Evolutionary conservation across 1,284 basidiomycete species (phyloP), one percentile per base, ranked within the genome.

Genomic region (Leccinum subrobustum): DNA sequence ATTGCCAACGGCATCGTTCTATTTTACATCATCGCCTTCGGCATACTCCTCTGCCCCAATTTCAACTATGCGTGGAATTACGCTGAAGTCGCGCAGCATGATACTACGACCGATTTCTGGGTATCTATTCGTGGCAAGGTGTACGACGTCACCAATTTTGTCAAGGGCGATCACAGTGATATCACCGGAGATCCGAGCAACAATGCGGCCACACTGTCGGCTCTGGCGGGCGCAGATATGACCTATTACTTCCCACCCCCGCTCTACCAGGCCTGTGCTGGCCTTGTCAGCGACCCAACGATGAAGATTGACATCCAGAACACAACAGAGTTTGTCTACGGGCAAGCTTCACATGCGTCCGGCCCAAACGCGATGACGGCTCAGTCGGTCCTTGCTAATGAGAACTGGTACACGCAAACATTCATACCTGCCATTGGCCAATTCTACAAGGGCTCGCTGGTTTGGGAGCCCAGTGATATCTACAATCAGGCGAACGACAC

Each of bases 1-100:
- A 73, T 94, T 52, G 77, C 91, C 69, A 98, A 98, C 76, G 89
- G 74, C 16, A 68, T 87, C 66, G 86, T 98, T 75, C 79, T 96
- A 65, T 96, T 96, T 80, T 95, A 95, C 76, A 96, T 98, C 77
- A 84, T 96, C 74, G 84, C 84, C 58, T 96, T 98, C 68, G 96
- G 96, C 33, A 76, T 82, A 42, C 78, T 99, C n/a, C 82, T 98
- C 55, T 99, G 96, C 72, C 96, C 96, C 3, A 79, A 96, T 73
- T 90, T 87, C 66, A 87, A 96, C 79, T 93, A 95, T 75, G 96
- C 89, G 0, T 99, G 96, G 96, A 84, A 83, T 37, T 61, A 77
- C 3, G 79, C 78, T 6, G 92, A 98, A 75, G 85, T 99, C 20
- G 79, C 77, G 2, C 81, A 88, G 59, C 93, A 98, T 75, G 81